Evolutionary conservation across 495 filamentous ascomycete species (phyloP).

Genomic region (Annulohypoxylon moriforme): DNA sequence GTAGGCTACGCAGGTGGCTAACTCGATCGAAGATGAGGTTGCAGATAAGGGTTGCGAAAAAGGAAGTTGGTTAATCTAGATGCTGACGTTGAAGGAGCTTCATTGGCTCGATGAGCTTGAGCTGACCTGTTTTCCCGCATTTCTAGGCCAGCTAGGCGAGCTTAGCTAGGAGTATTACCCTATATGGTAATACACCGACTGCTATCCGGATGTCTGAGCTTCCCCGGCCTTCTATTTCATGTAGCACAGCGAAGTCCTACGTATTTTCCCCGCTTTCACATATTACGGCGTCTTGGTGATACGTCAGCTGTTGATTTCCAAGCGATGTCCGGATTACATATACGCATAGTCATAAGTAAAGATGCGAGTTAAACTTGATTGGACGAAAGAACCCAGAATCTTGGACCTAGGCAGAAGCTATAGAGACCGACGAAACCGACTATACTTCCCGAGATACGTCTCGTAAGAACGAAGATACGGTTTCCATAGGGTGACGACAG

Average conservation of each 20-base stretch:
- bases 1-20: slow-evolving; percentile 14
- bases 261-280: slow-evolving; percentile 18
- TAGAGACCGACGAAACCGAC: slow-evolving; percentile 11
- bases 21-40: slow-evolving; percentile 12
- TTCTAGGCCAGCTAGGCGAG: slow-evolving; percentile 3
- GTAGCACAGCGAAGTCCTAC: slow-evolving; percentile 25
- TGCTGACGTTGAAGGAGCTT: background rate
- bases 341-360: background rate
- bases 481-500: slow-evolving; percentile 21
- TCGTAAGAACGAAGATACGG: background rate
- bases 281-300: slow-evolving; percentile 9
- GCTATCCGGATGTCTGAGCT: slow-evolving; percentile 3
- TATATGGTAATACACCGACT: slow-evolving; percentile 28
- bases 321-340: background rate
- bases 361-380: slow-evolving; percentile 26
- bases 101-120: slow-evolving; percentile 22
- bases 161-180: slow-evolving; percentile 9
- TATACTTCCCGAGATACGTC: background rate
- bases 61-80: slow-evolving; percentile 36
- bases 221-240: background rate
- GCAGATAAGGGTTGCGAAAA: slow-evolving; percentile 25
- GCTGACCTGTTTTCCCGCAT: slow-evolving; percentile 3
- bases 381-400: slow-evolving; percentile 18
- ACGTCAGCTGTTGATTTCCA: slow-evolving; percentile 23
- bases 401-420: slow-evolving; percentile 8